Conservation (phyloP, 352 stramenopile species). For the Globisporangium spiculum region DNA sequence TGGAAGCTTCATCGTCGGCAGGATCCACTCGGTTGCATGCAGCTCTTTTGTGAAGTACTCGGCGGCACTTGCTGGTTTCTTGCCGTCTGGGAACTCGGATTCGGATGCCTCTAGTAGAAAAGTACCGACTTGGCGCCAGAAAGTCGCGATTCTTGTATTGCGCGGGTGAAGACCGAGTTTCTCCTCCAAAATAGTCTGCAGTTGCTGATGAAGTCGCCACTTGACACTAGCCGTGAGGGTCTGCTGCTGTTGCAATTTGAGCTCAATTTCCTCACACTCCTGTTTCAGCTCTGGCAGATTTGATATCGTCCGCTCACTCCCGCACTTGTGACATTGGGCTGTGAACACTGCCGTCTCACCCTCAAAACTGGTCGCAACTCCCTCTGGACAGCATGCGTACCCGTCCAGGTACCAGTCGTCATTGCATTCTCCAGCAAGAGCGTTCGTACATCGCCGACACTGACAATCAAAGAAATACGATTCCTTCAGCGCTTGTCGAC, state of each 20-base stretch:
- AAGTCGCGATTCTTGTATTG: constrained; percentile 27
- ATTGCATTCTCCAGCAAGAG: constrained; percentile 6
- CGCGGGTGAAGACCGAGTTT: constrained; percentile 29
- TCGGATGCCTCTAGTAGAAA: constrained; percentile 24
- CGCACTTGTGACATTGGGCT: constrained; percentile 26
- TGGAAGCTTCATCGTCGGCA: constrained; percentile 34
- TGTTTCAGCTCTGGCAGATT: constrained; percentile 16
- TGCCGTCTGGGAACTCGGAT: background rate
- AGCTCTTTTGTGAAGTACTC: constrained; percentile 32
- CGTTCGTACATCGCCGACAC: constrained; percentile 30
- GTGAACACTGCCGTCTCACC: background rate
- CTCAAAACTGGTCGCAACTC: constrained; percentile 16
- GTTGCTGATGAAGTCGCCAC: constrained; percentile 29
- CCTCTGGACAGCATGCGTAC: constrained; percentile 21
- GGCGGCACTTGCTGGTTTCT: constrained; percentile 18
- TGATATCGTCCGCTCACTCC: background rate
- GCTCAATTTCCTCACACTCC: constrained; percentile 18
- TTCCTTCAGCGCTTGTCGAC: constrained; percentile 30
- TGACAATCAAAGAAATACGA: constrained; percentile 77
- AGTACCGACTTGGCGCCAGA: constrained; percentile 38
- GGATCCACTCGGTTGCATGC: constrained; percentile 36
- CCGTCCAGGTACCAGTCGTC: constrained; percentile 48
- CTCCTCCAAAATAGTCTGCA: constrained; percentile 21
- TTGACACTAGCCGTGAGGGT: constrained; percentile 10
- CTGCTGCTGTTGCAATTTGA: background rate